Percentiles rank a stretch among this genome's conserved stretches.
These are phyloP conservation scores for Pseudozyma pruni DNA, from an alignment of 1,284 basidiomycete species.

Conservation along the genomic window DNA sequence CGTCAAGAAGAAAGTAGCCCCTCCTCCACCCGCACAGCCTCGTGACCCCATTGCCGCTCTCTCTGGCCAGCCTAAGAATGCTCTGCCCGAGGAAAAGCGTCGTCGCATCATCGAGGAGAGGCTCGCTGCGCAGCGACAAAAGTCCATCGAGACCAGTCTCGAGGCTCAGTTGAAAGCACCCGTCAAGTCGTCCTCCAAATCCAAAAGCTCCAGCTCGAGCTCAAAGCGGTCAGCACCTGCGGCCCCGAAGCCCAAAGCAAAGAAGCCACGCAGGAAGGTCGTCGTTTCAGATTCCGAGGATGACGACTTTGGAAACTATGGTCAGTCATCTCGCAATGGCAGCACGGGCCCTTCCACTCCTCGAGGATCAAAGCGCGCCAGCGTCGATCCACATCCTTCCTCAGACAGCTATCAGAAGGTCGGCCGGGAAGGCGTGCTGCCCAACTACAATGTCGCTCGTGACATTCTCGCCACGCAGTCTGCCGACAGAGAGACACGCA, in stretches of 20 bases:
- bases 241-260: conserved; percentile 15
- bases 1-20: conserved; percentile 27
- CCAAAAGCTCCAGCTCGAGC: conserved; percentile 10
- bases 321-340: conserved; percentile 5
- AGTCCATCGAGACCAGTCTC: conserved; percentile 39
- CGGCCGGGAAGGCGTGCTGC: conserved; percentile 42
- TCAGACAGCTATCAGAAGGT: conserved; percentile 43
- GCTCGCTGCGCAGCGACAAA: conserved; percentile 35
- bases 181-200: conserved; percentile 17
- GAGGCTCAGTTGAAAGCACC: conserved; percentile 33
- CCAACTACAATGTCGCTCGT: conserved; percentile 45
- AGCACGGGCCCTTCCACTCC: conserved; percentile 35
- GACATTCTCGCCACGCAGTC: conserved; percentile 28
- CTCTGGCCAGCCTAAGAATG: conserved; percentile 45
- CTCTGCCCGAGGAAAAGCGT: conserved; percentile 47
- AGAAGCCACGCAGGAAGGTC: conserved; percentile 22
- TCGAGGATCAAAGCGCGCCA: conserved; percentile 34
- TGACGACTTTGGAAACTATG: conserved; percentile 11
- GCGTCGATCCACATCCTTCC: conserved; percentile 37
- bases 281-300: conserved; percentile 20
- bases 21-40: conserved; percentile 29
- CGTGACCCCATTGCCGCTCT: conserved; percentile 41
- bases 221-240: conserved; percentile 3
- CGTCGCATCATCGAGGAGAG: conserved; percentile 51
- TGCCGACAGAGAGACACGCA: conserved; percentile 7